Evolutionary conservation across 164 flowering plant species (phyloP), one percentile per base, ranked within the genome.

Genomic region (Sextonia rubra): DNA sequence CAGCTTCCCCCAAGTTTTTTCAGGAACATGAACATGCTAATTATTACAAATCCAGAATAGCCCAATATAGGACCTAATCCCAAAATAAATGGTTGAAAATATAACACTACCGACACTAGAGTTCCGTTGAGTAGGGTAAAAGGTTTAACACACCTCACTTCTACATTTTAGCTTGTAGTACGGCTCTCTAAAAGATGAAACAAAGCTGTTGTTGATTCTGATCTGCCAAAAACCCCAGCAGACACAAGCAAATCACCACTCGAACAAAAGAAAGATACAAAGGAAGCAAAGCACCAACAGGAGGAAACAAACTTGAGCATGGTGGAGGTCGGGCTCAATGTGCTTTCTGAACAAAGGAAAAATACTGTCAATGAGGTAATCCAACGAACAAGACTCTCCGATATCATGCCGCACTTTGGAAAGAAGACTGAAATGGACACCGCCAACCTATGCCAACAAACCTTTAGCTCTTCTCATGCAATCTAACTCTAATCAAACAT

Each of bases 281-380:
- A 22, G 23, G 55, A 47, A 18, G 26, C 63, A 32, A 58, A 12
- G 47, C 47, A 37, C n/a, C 56, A 66, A 9, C 75, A 29, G 66
- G 66, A 70, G 75, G 75, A 74, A 14, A 80, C 83, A 76, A 75
- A 91, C 99, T 97, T 96, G 98, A 47, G 98, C 99, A 87, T 93
- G 98, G 85, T 93, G 97, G 75, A 96, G 93, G 81, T 96, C 98
- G 68, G 99, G 97, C 79, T 96, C 99, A 71, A 96, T 96, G 78
- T 96, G 93, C 86, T 89, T 96, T 81, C 97, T 89, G 81, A 96
- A 96, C 82, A 93, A 84, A 56, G 99, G 98, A 76, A 96, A 96
- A 69, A 96, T 96, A 84, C 98, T 93, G 84, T 96, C 99, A 73
- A 93, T 93, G 49, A 96, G 90, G 81, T 83, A 82, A 82, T 96